These are phyloP conservation scores for Rhodotorula sp. DNA, from an alignment of 1,284 basidiomycete species.

Conservation along the genomic window DNA sequence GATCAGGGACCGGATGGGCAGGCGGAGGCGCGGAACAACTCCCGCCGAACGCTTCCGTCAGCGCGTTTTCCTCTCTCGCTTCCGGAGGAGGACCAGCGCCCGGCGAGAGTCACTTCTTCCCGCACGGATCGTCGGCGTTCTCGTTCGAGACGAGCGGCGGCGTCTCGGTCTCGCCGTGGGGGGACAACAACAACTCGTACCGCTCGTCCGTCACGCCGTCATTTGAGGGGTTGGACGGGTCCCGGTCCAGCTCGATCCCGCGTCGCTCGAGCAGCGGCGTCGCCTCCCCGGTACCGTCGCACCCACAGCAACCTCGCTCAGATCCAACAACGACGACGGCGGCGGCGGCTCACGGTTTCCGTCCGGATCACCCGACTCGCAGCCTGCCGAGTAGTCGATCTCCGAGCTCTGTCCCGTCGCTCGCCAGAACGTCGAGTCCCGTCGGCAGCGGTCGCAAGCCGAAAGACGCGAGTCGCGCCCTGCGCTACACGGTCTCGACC, in stretches of 20 bases:
- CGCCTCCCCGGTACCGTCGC: slow-evolving; percentile 6
- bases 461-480: slow-evolving; percentile 22
- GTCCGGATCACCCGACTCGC: background rate
- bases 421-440: slow-evolving; percentile 8
- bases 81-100: background rate
- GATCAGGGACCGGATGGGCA: background rate
- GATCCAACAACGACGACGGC: background rate
- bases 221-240: slow-evolving; percentile 6
- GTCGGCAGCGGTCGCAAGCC: slow-evolving; percentile 23
- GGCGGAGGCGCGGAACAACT: slow-evolving; percentile 11
- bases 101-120: slow-evolving; percentile 33
- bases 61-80: slow-evolving; percentile 18
- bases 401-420: background rate
- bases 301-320: background rate
- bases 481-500: slow-evolving; percentile 14
- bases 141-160: slow-evolving; percentile 29
- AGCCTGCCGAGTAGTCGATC: background rate
- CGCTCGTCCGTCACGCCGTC: slow-evolving; percentile 13
- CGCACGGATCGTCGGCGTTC: slow-evolving; percentile 26
- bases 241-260: background rate
- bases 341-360: background rate
- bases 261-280: background rate
- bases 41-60: slow-evolving; percentile 21
- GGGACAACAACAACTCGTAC: slow-evolving; percentile 15
- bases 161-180: slow-evolving; percentile 2